Base-by-base conservation (phyloP, 2,329 filamentous ascomycete species). In the Diplodia scrobiculata region DNA sequence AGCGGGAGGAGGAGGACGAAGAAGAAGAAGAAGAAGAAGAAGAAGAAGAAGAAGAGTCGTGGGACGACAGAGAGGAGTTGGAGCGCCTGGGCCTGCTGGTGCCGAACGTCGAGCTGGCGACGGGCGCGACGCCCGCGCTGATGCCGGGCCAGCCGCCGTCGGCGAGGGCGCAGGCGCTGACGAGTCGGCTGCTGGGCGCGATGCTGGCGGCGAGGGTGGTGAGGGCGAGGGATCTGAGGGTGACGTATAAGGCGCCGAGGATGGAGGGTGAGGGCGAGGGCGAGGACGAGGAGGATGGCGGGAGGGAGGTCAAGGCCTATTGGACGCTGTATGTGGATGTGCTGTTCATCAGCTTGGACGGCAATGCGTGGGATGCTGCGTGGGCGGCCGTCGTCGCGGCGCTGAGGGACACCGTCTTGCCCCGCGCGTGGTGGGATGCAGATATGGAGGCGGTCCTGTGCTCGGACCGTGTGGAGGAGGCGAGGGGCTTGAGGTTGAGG, bases 271-370 rank as follows among this genome's bases (percentile, higher is more conserved):
- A 84, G 66, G 79, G 80, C 19, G 34, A 45, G 77, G 81, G 29
- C 25, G 25, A 25, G 51, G 77, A 76, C 32, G 75, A 81, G 36
- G 81, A 84, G 17, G 81, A 82, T 3, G 77, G 80, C 65, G 74
- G 79, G 5, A 75, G 76, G 7, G 83, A 87, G 68, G 78, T 94
- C 11, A 94, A 91, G 75, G 95, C 90, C 0, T 98, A 96, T 77
- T 99, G 94, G 95, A 89, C 91, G 10, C 86, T 99, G 21, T 97
- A 97, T 78, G 91, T 99, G 70, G 94, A 98, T 74, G 84, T 97
- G n/a, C 86, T 97, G 74, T 95, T 97, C 79, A 89, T 99, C 70
- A 96, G 91, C 0, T 87, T 97, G 59, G 93, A 97, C 69, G 94
- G 94, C 5, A 96, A 95, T 73, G 87, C 92, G 1, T 93, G 98